These are phyloP conservation scores for Cryptococcus sp. DNA, from an alignment of 1,284 basidiomycete species.

Conservation along the genomic window DNA sequence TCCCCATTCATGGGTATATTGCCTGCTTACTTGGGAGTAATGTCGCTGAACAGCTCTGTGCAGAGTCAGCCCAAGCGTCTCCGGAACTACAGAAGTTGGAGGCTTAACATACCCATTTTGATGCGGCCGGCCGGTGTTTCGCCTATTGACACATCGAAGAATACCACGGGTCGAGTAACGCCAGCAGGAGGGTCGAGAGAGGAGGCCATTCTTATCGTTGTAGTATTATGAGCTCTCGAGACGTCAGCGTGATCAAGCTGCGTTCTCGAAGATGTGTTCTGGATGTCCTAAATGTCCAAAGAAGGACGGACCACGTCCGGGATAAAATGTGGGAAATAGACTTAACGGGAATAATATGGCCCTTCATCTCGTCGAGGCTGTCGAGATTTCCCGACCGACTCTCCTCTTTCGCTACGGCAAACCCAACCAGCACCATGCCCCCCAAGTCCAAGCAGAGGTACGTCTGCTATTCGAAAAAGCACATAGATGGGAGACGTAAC, in stretches of 20 bases:
- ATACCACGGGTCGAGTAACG: constrained; percentile 73
- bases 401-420: neutral
- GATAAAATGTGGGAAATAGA: too few species aligned
- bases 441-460: constrained; percentile 60
- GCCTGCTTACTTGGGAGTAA: constrained; percentile 40
- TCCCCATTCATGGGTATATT: neutral
- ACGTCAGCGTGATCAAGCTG: too few species aligned
- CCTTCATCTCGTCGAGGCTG: too few species aligned
- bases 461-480: neutral
- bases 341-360: too few species aligned
- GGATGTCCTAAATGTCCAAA: too few species aligned
- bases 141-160: constrained; percentile 94
- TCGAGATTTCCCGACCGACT: too few species aligned
- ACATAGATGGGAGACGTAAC: neutral
- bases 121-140: constrained; percentile 90
- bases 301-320: too few species aligned
- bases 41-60: constrained; percentile 46
- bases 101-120: constrained; percentile 66
- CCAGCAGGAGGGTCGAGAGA: constrained; percentile 46
- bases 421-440: constrained; percentile 44
- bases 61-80: neutral
- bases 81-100: neutral
- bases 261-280: too few species aligned
- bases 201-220: neutral
- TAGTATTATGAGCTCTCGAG: too few species aligned